phyloP scores from a whole-genome alignment of 176 grass and related monocot genomes.

The Oryza glumipatula region DNA sequence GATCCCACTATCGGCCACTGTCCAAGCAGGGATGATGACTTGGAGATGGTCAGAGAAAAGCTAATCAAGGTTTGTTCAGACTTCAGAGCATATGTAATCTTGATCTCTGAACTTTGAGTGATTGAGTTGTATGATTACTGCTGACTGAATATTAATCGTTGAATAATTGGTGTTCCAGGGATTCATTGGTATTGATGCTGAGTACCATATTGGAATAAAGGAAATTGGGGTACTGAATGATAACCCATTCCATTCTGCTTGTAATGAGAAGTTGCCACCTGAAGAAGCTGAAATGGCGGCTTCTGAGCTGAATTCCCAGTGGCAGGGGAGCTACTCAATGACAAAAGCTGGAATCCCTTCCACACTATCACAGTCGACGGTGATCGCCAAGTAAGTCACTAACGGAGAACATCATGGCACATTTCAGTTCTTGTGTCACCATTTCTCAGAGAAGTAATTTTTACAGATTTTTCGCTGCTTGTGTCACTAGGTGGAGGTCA shows the following conservation, averaged over 20 bases:
- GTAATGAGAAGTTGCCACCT: not conserved
- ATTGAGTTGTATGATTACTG: not conserved
- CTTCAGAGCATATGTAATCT: not conserved
- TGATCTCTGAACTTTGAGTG: not conserved
- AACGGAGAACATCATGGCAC: not conserved
- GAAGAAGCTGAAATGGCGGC: not conserved
- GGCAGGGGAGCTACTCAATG: slow-evolving; percentile 29
- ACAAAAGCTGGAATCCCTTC: slow-evolving; percentile 34
- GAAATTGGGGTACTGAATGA: slow-evolving; percentile 33
- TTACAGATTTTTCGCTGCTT: not conserved
- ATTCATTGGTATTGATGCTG: not conserved
- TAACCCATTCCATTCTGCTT: slow-evolving; percentile 22
- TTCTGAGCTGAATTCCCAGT: slow-evolving; percentile 1
- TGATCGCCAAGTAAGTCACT: not conserved
- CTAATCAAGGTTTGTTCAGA: slow-evolving; percentile 23
- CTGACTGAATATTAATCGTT: not conserved
- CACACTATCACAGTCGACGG: not conserved
- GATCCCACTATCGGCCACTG: not conserved
- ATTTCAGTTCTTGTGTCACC: not conserved
- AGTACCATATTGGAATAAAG: slow-evolving; percentile 9
- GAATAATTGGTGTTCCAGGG: not conserved
- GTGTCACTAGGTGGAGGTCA: not conserved
- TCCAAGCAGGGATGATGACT: not conserved
- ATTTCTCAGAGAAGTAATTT: not conserved
- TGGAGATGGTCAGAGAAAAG: not conserved